phyloP scores from a whole-genome alignment of 768 basidiomycete species.

The Russula lepida region DNA sequence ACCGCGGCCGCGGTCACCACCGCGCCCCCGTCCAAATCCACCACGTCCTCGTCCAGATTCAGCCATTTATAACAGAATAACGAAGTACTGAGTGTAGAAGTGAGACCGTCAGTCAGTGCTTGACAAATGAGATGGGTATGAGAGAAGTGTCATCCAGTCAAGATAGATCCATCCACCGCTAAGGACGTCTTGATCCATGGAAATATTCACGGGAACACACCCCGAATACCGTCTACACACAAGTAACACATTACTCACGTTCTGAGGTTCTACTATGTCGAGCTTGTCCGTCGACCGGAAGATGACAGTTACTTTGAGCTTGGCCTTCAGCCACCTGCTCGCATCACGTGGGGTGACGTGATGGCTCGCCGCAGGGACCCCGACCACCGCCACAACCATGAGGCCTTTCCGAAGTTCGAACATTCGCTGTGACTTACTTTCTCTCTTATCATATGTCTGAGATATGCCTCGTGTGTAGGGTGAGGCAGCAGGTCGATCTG shows the following conservation, averaged over 20 bases:
- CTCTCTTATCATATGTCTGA: not conserved
- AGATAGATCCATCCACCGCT: conserved; percentile 11
- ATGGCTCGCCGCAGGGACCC: not conserved
- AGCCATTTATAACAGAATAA: conserved; percentile 50
- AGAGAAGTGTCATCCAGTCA: conserved; percentile 6
- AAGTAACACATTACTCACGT: conserved; percentile 3
- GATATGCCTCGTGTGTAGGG: not conserved
- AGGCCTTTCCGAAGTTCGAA: not conserved
- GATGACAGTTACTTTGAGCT: not conserved
- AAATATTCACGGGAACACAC: not conserved
- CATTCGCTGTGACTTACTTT: not conserved
- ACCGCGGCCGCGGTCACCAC: conserved; percentile 51
- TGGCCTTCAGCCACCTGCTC: not conserved
- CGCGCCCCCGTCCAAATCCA: conserved; percentile 80
- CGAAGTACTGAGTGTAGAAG: conserved; percentile 22
- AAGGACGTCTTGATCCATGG: not conserved
- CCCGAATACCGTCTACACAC: not conserved
- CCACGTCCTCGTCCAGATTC: conserved; percentile 88
- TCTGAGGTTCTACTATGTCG: not conserved
- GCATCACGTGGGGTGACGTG: not conserved
- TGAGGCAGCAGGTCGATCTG: not conserved
- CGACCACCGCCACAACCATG: not conserved
- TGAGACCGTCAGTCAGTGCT: not conserved
- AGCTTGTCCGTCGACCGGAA: not conserved
- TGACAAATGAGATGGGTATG: not conserved